A percentile compares a stretch with the other conserved stretches of the same genome.
Conservation (phyloP, 441 rosid species). For the Manihot esculenta region DNA sequence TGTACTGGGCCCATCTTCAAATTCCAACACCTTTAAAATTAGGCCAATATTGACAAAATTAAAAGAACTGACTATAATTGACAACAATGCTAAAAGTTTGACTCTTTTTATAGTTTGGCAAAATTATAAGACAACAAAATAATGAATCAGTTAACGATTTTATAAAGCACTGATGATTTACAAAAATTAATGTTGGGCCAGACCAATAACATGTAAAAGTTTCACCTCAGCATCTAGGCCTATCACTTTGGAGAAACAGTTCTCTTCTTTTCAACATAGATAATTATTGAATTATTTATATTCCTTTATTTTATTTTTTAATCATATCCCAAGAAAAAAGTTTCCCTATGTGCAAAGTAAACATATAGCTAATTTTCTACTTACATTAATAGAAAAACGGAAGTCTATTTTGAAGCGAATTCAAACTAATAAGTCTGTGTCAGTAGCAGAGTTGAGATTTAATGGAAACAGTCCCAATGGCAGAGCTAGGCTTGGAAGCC, state of each 20-base stretch:
- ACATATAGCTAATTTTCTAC: not conserved
- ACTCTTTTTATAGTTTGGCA: too few species aligned
- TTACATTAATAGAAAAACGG: not conserved
- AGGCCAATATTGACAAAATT: too few species aligned
- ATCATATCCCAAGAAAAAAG: not conserved
- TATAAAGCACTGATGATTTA: not conserved
- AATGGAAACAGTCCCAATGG: not conserved
- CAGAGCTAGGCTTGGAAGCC: not conserved
- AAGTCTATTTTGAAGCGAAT: not conserved
- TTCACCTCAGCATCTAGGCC: not conserved
- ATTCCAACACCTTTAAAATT: too few species aligned
- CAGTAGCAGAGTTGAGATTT: not conserved
- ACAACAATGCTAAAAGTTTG: too few species aligned
- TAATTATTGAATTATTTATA: not conserved
- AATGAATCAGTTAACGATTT: not conserved
- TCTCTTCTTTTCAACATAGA: constrained; percentile 1
- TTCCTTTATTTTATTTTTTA: constrained; percentile 10
- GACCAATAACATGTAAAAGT: not conserved
- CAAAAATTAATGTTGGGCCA: constrained; percentile 9
- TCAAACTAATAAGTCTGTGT: not conserved
- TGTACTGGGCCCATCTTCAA: too few species aligned
- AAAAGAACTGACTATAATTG: too few species aligned
- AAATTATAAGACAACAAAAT: not conserved
- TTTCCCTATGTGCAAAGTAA: not conserved
- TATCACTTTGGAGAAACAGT: constrained; percentile 13